Base-by-base conservation (phyloP, 1,284 basidiomycete genomes). In the Tremellales sp. region DNA sequence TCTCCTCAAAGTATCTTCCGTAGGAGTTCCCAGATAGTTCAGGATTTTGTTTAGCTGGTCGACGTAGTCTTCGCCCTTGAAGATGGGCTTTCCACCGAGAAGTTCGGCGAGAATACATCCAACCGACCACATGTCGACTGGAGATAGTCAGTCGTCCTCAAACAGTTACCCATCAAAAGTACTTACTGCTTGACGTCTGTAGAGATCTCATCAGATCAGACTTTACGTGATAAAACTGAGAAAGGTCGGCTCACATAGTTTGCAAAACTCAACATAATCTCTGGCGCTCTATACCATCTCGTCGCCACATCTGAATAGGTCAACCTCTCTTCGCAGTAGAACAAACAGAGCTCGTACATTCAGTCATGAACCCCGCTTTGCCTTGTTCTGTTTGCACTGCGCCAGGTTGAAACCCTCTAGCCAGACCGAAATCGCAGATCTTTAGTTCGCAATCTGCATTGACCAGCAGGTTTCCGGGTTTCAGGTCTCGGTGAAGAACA, bases 21-120 rank as follows among this genome's bases (percentile, higher is more conserved):
- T 87, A 0, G 95, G 95, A 0, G 95, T 98, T 31, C 95, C 95
- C 24, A 98, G 82, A 65, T 93, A 91, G 73, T 98, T 92, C 34
- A 99, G 78, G 66, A 99, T 97, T 73, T 97, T 94, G 71, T 98
- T 98, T 35, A 99, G 79, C 72, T 99, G 95, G 71, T 98, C 94
- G 49, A 99, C 94, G 65, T 97, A 95, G 70, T 98, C 94, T 75
- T 93, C 78, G 45, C 95, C 95, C 72, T 97, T 98, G 80, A 91
- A 99, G 65, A 98, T 97, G 1, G 95, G 95, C 66, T 93, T 90
- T 28, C 95, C 93, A 13, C 93, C 92, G 6, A 98, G 78, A 12
- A 98, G 79, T 72, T 99, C 95, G 2, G 95, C 95, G 35, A 98
- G 79, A 59, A 99, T 98, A 71, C 95, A 98, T 7, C 95, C 95